Base-by-base conservation (phyloP, 2,329 filamentous ascomycete species). In the Dichotomopilus funicola region DNA sequence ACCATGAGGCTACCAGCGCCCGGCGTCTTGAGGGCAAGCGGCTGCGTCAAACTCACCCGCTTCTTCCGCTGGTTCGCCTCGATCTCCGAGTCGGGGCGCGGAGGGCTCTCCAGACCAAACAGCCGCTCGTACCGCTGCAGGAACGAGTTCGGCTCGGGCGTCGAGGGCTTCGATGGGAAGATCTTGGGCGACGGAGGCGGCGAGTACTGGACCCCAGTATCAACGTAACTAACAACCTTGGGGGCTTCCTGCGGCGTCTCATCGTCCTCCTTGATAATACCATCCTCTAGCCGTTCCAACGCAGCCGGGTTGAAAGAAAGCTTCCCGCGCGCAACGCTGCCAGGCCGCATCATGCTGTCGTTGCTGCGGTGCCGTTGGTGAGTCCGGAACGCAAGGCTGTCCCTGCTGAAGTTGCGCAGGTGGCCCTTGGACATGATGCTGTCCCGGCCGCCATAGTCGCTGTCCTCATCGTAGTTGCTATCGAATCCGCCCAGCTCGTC, bases 401-500 rank as follows among this genome's bases (percentile, higher is more conserved):
- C 82, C 19, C 80, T 78, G 64, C 82, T 85, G 54, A 75, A 72
- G 53, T 74, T 81, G 34, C 82, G 77, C 38, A 69, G 70, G 61
- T 83, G 82, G 13, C 72, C 65, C 55, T 73, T 71, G 2, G 83
- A 85, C 49, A 84, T 64, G 12, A 77, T 75, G 59, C 82, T 87
- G 54, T 85, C 80, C 40, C 84, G 81, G 1, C 85, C 85, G 49
- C 89, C 87, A 45, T 86, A 80, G 60, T 91, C 85, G 38, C 87
- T 86, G 59, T 88, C 75, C 53, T 83, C 80, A 44, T 82, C 78
- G 36, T 91, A 89, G 54, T 92, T 88, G 58, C 88, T 87, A 55
- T 91, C 89, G 59, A 96, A 88, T 59, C 89, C 19, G 19, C 19
- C 86, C 53, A 99, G 79, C 72, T 99, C 94, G 64, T 97, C 91